Conservation (phyloP, 2,329 filamentous ascomycete genomes). For the Nemania diffusa region DNA sequence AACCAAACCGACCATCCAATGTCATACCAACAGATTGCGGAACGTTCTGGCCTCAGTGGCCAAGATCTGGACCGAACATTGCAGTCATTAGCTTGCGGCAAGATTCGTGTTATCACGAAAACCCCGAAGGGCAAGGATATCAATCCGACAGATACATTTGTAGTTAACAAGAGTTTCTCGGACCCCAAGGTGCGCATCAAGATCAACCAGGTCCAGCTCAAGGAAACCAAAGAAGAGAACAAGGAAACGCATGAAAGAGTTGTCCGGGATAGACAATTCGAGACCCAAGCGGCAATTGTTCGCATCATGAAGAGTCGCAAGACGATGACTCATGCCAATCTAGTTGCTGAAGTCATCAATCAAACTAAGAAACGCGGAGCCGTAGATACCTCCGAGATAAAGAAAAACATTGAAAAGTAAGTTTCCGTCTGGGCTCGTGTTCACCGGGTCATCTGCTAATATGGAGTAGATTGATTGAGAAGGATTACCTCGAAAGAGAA, state of each 20-base stretch:
- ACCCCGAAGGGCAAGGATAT: conserved; percentile 87
- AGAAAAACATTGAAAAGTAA: conserved; percentile 95
- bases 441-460: conserved; percentile 43
- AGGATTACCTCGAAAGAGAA: conserved; percentile 89
- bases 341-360: conserved; percentile 92
- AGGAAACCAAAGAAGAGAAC: conserved; percentile 95
- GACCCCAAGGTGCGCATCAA: conserved; percentile 92
- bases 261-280: conserved; percentile 88
- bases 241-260: conserved; percentile 92
- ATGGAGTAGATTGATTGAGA: conserved; percentile 80
- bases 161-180: conserved; percentile 79
- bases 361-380: conserved; percentile 88
- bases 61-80: conserved; percentile 87
- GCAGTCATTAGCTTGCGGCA: conserved; percentile 93
- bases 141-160: conserved; percentile 81
- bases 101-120: conserved; percentile 84
- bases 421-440: conserved; percentile 49
- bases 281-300: conserved; percentile 97
- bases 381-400: conserved; percentile 87
- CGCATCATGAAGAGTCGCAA: conserved; percentile 97
- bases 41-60: conserved; percentile 78
- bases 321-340: conserved; percentile 83
- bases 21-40: conserved; percentile 78
- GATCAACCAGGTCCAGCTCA: conserved; percentile 98
- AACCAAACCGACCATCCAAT: conserved; percentile 75